Evolutionary conservation across 768 basidiomycete species (phyloP).

Genomic region (Leccinum incarnatum): DNA sequence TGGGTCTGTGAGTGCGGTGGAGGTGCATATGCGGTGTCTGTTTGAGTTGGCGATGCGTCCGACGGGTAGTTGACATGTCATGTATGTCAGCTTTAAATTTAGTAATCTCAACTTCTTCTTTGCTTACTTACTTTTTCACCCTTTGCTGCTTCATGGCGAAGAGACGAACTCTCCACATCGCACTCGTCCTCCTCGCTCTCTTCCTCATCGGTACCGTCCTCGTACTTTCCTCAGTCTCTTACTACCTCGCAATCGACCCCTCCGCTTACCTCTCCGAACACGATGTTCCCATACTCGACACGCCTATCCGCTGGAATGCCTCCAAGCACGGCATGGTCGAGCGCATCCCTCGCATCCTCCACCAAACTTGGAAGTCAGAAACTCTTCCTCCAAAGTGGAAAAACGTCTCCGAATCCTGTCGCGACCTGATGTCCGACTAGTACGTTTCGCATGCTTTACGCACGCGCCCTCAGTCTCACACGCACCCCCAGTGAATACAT

Average conservation of each 20-base stretch:
- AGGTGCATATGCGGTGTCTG: conserved; percentile 45
- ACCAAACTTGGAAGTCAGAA: conserved; percentile 98
- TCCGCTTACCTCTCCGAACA: conserved; percentile 76
- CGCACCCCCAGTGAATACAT: conserved; percentile 73
- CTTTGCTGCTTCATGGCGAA: conserved; percentile 35
- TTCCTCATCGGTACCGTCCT: conserved; percentile 85
- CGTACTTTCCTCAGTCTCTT: conserved; percentile 89
- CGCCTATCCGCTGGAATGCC: conserved; percentile 61
- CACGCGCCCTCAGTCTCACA: conserved; percentile 14
- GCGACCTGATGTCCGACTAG: conserved; percentile 95
- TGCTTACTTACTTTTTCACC: not conserved
- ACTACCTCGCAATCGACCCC: conserved; percentile 80
- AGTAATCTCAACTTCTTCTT: not conserved
- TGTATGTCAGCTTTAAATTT: not conserved
- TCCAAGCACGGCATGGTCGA: conserved; percentile 61
- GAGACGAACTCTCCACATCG: conserved; percentile 44
- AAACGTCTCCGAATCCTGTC: conserved; percentile 76
- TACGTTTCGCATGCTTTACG: conserved; percentile 42
- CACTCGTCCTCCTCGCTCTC: conserved; percentile 61
- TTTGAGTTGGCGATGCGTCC: conserved; percentile 48
- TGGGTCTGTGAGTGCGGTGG: conserved; percentile 48
- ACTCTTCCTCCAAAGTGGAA: conserved; percentile 81
- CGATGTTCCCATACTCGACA: conserved; percentile 62
- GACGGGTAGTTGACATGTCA: conserved; percentile 26
- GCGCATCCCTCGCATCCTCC: conserved; percentile 86